A percentile compares a stretch with the other conserved stretches of the same genome.
phyloP scores from a whole-genome alignment of 2,329 filamentous ascomycete species.

The Cryphonectria radicalis region DNA sequence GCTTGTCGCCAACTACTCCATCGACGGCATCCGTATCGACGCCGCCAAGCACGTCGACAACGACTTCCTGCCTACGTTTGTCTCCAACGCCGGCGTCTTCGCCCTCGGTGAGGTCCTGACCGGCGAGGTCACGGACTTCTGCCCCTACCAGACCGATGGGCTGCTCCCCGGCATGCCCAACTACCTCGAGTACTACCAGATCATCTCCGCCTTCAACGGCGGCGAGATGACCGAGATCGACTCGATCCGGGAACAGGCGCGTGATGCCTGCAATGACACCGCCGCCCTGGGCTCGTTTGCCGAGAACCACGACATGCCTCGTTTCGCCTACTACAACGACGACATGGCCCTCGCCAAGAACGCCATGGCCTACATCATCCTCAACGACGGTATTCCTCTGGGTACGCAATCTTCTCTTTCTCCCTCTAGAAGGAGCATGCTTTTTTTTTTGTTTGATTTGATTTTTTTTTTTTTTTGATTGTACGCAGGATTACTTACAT shows the following conservation, averaged over 20 bases:
- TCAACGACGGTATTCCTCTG: slow-evolving; percentile 59
- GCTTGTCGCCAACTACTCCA: slow-evolving; percentile 63
- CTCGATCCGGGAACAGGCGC: slow-evolving; percentile 44
- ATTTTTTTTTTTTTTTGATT: too few species aligned
- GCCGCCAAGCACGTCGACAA: slow-evolving; percentile 65
- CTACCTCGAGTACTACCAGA: slow-evolving; percentile 53
- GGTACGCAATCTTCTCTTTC: slow-evolving; percentile 28
- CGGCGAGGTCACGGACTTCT: slow-evolving; percentile 55
- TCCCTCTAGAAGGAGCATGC: too few species aligned
- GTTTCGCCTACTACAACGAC: slow-evolving; percentile 55
- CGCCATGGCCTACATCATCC: slow-evolving; percentile 63
- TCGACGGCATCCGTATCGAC: slow-evolving; percentile 66
- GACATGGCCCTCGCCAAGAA: slow-evolving; percentile 64
- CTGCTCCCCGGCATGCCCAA: slow-evolving; percentile 58
- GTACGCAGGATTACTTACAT: slow-evolving; percentile 9
- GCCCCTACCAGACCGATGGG: slow-evolving; percentile 57
- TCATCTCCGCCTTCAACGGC: slow-evolving; percentile 43
- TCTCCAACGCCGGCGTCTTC: slow-evolving; percentile 59
- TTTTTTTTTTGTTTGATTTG: too few species aligned
- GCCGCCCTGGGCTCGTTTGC: slow-evolving; percentile 55
- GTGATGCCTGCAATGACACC: slow-evolving; percentile 46
- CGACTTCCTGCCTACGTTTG: slow-evolving; percentile 61
- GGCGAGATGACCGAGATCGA: slow-evolving; percentile 46
- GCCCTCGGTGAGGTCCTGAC: slow-evolving; percentile 64
- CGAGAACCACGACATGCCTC: slow-evolving; percentile 63